A percentile compares a stretch with the other conserved stretches of the same genome.
These are phyloP conservation scores for Yamadazyma taylorii DNA, from an alignment of 1,139 yeast genomes.

Conservation along the genomic window DNA sequence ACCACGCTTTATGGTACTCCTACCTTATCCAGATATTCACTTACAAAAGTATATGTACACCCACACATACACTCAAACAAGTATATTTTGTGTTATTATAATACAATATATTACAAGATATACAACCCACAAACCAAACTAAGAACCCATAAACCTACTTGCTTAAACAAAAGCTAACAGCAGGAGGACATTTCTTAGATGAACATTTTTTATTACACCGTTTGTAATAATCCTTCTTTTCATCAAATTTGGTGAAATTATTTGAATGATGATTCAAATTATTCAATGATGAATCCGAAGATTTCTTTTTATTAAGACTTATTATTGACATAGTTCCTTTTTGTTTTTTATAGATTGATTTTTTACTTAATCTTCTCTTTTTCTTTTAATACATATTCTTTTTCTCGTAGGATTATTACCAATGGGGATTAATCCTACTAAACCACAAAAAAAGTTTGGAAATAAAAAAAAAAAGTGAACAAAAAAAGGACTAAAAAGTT, in stretches of 20 bases:
- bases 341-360: neutral
- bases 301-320: conserved; percentile 18
- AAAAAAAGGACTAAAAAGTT: too few species aligned
- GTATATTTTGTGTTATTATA: conserved; percentile 2
- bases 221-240: conserved; percentile 45
- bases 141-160: conserved; percentile 19
- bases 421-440: neutral
- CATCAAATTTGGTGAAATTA: conserved; percentile 31
- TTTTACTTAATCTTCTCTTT: neutral
- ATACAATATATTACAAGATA: conserved; percentile 2
- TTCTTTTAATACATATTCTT: conserved; percentile 2
- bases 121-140: conserved; percentile 1
- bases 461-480: neutral
- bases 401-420: neutral
- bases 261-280: conserved; percentile 14
- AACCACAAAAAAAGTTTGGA: neutral
- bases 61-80: conserved; percentile 3
- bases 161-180: conserved; percentile 43
- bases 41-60: too few species aligned
- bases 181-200: conserved; percentile 26
- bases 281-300: conserved; percentile 13
- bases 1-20: too few species aligned
- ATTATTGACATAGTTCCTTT: conserved; percentile 13
- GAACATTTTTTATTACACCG: conserved; percentile 29
- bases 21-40: too few species aligned